Base-by-base conservation (phyloP, 2,329 filamentous ascomycete species). In the Microdochium paspali region DNA sequence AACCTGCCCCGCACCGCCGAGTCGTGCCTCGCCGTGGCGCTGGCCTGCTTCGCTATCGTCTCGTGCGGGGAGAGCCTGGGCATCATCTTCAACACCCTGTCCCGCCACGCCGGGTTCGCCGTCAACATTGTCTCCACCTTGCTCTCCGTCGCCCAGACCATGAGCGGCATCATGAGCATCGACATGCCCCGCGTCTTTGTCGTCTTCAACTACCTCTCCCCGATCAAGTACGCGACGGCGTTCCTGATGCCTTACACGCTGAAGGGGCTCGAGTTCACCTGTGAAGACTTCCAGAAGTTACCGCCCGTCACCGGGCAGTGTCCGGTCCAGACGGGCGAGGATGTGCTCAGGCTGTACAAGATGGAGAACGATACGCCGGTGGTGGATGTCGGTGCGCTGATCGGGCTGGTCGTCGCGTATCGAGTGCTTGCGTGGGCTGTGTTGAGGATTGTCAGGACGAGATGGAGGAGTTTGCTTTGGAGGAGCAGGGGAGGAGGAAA, bases 51-150 rank as follows among this genome's bases (percentile, higher is more conserved):
- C 58, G 84, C 80, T 53, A 78, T 90, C 47, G 82, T 87, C 15
- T 83, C 72, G 47, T 88, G 84, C 56, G 86, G 86, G 24, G 86
- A 90, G 67, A 85, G 80, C 46, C 58, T 90, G 1, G 85, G 86
- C 1, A 89, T 90, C 58, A 80, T 88, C 67, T 90, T 90, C 70
- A 88, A 88, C 66, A 89, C 85, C 0, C 66, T 90, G 9, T 86
- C 89, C 60, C 63, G 61, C 7, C 85, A 90, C 58, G 85, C 84
- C 0, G 86, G 86, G 2, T 90, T 90, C 60, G 84, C 85, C 0
- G 79, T 90, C 49, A 88, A 87, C 54, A 65, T 87, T 48, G 87
- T 84, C 53, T 81, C 77, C 1, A 74, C 87, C 39, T 70, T 90
- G 18, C 70, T 90, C 3, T 82, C 80, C 0, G 76, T 90, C 7